Evolutionary conservation across 2,329 filamentous ascomycete genomes (phyloP).

Genomic region (Bimuria novae-zelandiae): DNA sequence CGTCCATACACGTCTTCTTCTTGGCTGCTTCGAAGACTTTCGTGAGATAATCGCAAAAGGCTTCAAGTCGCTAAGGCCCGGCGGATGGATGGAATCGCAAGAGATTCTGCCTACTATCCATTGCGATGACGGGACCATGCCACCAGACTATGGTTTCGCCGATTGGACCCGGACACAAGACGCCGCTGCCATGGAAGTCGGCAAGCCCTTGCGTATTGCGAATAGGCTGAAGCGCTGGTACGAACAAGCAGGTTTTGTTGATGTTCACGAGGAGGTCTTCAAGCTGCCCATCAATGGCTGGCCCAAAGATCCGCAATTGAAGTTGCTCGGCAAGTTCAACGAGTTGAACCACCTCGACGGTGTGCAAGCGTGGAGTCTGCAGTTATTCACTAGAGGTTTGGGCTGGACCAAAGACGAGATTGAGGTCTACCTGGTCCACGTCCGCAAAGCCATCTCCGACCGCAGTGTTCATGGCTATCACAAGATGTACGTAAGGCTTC

Average conservation of each 20-base stretch:
- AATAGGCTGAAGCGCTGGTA: slow-evolving; percentile 60
- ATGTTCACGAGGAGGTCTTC: slow-evolving; percentile 58
- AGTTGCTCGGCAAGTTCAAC: slow-evolving; percentile 56
- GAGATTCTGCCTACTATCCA: slow-evolving; percentile 51
- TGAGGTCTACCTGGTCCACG: slow-evolving; percentile 50
- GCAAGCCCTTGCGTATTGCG: slow-evolving; percentile 56
- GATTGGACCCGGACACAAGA: slow-evolving; percentile 53
- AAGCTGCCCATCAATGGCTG: slow-evolving; percentile 60
- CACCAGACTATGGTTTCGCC: slow-evolving; percentile 51
- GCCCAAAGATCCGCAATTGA: slow-evolving; percentile 54
- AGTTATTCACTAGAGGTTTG: slow-evolving; percentile 49
- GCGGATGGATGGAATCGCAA: slow-evolving; percentile 56
- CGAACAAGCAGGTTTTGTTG: slow-evolving; percentile 61
- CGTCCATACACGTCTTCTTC: slow-evolving; percentile 63
- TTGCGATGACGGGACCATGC: slow-evolving; percentile 61
- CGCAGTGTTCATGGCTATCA: slow-evolving; percentile 49
- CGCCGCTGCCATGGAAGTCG: slow-evolving; percentile 53
- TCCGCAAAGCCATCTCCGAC: slow-evolving; percentile 47
- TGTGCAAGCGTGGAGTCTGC: slow-evolving; percentile 51
- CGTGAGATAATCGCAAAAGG: slow-evolving; percentile 58
- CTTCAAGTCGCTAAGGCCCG: slow-evolving; percentile 59
- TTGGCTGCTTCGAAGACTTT: slow-evolving; percentile 63
- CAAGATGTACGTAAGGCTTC: slow-evolving; percentile 42
- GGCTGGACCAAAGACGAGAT: slow-evolving; percentile 52
- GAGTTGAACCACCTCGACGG: slow-evolving; percentile 53